Evolutionary conservation across 2,329 filamentous ascomycete genomes (phyloP).

Genomic region (Aureobasidium lini): DNA sequence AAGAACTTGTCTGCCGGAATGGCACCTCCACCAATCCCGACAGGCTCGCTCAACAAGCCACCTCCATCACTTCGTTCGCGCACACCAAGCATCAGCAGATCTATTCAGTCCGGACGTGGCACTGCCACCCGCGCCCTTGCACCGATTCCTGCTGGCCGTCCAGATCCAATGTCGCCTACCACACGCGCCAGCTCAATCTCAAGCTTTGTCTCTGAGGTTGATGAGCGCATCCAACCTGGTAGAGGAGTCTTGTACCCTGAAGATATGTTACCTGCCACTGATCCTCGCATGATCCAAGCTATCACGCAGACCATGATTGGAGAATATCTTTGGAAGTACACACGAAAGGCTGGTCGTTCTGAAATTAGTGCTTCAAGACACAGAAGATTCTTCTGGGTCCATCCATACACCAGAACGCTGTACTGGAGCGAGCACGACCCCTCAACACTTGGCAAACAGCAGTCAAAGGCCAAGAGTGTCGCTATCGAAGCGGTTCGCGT

Average conservation of each 20-base stretch:
- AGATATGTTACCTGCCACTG: constrained; percentile 62
- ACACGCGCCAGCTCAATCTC: constrained; percentile 76
- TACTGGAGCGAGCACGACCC: constrained; percentile 96
- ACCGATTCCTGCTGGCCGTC: constrained; percentile 29
- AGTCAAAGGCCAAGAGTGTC: constrained; percentile 80
- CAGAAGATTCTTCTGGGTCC: constrained; percentile 96
- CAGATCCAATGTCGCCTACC: constrained; percentile 40
- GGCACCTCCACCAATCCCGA: constrained; percentile 78
- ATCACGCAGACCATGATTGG: constrained; percentile 99
- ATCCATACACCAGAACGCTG: constrained; percentile 90
- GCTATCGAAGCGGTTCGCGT: constrained; percentile 89
- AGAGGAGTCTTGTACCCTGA: constrained; percentile 47
- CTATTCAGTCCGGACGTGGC: neutral
- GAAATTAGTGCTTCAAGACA: constrained; percentile 86
- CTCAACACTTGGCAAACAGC: constrained; percentile 64
- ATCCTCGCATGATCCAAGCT: constrained; percentile 97
- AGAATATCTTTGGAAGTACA: constrained; percentile 98
- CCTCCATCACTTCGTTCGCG: constrained; percentile 22
- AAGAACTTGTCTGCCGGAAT: constrained; percentile 49
- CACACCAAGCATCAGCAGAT: constrained; percentile 27
- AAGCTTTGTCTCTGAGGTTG: constrained; percentile 90
- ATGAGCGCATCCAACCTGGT: constrained; percentile 78
- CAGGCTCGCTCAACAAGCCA: constrained; percentile 41
- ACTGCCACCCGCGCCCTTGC: constrained; percentile 1
- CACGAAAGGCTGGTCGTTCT: constrained; percentile 74